Evolutionary conservation across 495 filamentous ascomycete species (phyloP), one percentile per base, ranked within the genome.

Genomic region (Zalerion maritima): DNA sequence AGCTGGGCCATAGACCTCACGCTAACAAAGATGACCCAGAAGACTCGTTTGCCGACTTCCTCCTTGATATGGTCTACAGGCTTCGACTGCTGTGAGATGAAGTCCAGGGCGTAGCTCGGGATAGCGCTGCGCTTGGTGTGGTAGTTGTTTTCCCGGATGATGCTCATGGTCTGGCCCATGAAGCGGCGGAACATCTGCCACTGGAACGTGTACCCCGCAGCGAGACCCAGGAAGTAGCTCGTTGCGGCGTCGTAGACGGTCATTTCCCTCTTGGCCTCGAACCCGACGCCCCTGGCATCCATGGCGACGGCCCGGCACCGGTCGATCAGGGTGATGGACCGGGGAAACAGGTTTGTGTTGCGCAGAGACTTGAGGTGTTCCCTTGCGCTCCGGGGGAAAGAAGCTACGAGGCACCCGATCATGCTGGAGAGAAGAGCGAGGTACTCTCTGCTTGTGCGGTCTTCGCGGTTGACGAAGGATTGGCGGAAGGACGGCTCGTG

Each of bases 401-500:
- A 85, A 1, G 81, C 75, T 3, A 82, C 81, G 7, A 91, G 49
- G 4, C 54, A 52, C 3, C 73, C 80, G 27, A 91, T 68, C 81
- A 91, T 89, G 24, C 79, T 77, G 4, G 83, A 78, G 12, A 87
- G 47, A 18, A 93, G 56, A 1, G 81, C 79, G 12, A 91, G 52
- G 42, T 89, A 91, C 3, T 64, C 67, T 9, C 60, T 58, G 41
- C 73, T 78, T 4, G 55, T 69, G 17, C 68, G 49, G 49, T 93
- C 81, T 40, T 85, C 74, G 21, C 82, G 64, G 21, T 57, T 63
- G 9, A 62, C 57, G 42, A 87, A 77, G 3, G 77, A 73, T 31
- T 67, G 63, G 18, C 81, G 69, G 39, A 91, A 91, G n/a, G 76
- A 73, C 0, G 78, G 78, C 37, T 91, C 81, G 48, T 93, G 84